A percentile compares a stretch with the other conserved stretches of the same genome.
These are phyloP conservation scores for Tricholoma matsutake DNA, from an alignment of 768 basidiomycete species.

Conservation along the genomic window DNA sequence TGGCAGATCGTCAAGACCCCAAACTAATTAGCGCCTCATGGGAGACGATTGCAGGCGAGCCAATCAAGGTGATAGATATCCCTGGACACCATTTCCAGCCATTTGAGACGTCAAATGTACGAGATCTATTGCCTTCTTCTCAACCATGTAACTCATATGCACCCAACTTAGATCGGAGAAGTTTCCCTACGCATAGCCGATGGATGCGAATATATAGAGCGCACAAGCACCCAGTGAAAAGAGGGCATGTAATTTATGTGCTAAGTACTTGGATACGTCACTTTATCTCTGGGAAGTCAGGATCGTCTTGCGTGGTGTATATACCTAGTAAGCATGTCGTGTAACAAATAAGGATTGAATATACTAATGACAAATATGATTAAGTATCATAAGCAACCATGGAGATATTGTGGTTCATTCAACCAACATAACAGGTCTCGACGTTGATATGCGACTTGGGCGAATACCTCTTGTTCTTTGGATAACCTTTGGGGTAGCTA, in stretches of 20 bases:
- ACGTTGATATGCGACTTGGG: conserved; percentile 27
- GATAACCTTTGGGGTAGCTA: conserved; percentile 21
- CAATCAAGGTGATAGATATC: conserved; percentile 48
- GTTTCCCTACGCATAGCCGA: conserved; percentile 31
- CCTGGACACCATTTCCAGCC: conserved; percentile 66
- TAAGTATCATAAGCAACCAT: too few relatives aligned
- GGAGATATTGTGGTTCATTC: too few relatives aligned
- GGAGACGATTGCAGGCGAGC: conserved; percentile 38
- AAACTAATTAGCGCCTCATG: conserved; percentile 39
- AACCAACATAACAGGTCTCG: conserved; percentile 30
- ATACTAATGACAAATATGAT: too few relatives aligned
- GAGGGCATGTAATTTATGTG: background rate
- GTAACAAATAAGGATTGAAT: too few relatives aligned
- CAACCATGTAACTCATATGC: background rate
- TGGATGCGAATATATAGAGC: conserved; percentile 21
- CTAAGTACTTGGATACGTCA: too few relatives aligned
- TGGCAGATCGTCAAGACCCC: conserved; percentile 42
- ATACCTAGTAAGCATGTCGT: too few relatives aligned
- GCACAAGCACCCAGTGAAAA: background rate
- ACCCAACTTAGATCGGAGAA: conserved; percentile 22
- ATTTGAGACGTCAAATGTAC: conserved; percentile 50
- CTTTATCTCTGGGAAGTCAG: too few relatives aligned
- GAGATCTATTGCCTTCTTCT: conserved; percentile 4
- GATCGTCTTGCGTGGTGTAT: too few relatives aligned
- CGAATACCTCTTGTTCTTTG: conserved; percentile 18